Conservation (phyloP, 345 rosid species). For the Brassica juncea region DNA sequence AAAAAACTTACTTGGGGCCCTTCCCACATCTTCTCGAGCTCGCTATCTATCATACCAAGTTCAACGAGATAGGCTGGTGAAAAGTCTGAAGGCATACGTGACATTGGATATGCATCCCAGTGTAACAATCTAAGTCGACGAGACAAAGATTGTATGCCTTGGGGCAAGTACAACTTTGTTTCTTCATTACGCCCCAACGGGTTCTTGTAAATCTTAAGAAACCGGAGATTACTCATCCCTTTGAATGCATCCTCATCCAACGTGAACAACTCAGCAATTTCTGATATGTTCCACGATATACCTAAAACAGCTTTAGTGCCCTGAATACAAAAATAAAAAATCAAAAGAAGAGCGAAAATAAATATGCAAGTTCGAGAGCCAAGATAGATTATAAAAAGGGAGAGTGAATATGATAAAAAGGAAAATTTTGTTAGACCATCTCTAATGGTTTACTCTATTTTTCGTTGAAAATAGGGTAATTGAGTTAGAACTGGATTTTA, state of each 20-base stretch:
- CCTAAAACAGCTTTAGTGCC: constrained; percentile 17
- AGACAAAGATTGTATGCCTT: constrained; percentile 2
- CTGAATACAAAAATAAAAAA: neutral
- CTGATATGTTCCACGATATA: constrained; percentile 15
- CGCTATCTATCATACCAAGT: neutral
- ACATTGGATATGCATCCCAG: constrained; percentile 11
- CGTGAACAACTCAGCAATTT: neutral
- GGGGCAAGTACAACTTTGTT: neutral
- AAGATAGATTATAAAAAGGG: too few relatives aligned
- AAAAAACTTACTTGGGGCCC: neutral
- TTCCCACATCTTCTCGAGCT: constrained; percentile 14
- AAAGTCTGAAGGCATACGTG: neutral
- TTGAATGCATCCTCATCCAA: constrained; percentile 1
- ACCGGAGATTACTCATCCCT: constrained; percentile 1
- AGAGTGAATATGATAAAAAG: too few relatives aligned
- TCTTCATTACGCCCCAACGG: neutral
- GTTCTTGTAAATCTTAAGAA: constrained; percentile 8
- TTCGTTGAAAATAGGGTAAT: too few relatives aligned
- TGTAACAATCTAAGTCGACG: constrained; percentile 4
- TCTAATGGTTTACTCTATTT: too few relatives aligned
- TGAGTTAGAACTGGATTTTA: too few relatives aligned
- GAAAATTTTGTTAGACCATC: too few relatives aligned
- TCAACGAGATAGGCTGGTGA: constrained; percentile 7
- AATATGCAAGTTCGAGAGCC: neutral
- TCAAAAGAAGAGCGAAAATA: neutral